These are phyloP conservation scores for Paecilomyces formosus DNA, from an alignment of 2,329 filamentous ascomycete species.

Conservation along the genomic window DNA sequence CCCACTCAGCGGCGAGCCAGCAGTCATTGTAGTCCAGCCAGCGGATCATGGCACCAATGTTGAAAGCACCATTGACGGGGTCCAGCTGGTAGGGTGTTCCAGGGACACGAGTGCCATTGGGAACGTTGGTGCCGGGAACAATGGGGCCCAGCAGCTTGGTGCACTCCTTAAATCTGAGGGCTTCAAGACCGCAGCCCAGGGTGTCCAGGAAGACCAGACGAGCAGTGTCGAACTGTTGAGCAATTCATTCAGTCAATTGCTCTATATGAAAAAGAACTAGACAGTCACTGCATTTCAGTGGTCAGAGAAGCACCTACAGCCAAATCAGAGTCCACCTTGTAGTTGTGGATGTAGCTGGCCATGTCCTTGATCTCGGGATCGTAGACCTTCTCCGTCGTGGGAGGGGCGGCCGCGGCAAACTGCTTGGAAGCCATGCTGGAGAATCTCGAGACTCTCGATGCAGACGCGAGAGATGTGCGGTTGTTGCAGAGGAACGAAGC, in stretches of 20 bases:
- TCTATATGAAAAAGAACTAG: neutral
- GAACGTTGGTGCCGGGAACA: slow-evolving; percentile 82
- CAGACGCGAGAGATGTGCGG: slow-evolving; percentile 8
- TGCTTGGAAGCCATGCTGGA: slow-evolving; percentile 37
- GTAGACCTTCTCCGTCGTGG: slow-evolving; percentile 50
- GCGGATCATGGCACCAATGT: slow-evolving; percentile 97
- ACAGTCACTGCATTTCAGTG: neutral
- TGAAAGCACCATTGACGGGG: slow-evolving; percentile 93
- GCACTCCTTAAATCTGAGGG: slow-evolving; percentile 91
- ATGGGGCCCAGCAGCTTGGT: slow-evolving; percentile 87
- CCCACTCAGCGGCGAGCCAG: slow-evolving; percentile 98
- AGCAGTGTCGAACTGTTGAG: slow-evolving; percentile 69
- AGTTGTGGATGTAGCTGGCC: slow-evolving; percentile 89
- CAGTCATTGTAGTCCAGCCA: slow-evolving; percentile 99
- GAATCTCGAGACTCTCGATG: slow-evolving; percentile 25
- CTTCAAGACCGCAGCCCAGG: slow-evolving; percentile 91
- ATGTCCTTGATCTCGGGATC: slow-evolving; percentile 94
- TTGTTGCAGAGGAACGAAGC: slow-evolving; percentile 15
- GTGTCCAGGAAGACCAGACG: slow-evolving; percentile 96
- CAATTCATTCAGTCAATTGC: neutral
- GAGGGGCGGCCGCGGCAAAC: slow-evolving; percentile 25
- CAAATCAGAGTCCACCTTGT: slow-evolving; percentile 81
- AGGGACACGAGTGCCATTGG: slow-evolving; percentile 83
- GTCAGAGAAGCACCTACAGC: slow-evolving; percentile 56
- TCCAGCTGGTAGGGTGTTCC: slow-evolving; percentile 93